Evolutionary conservation across 331 rosid species (phyloP).

Genomic region (Quercus lobata): DNA sequence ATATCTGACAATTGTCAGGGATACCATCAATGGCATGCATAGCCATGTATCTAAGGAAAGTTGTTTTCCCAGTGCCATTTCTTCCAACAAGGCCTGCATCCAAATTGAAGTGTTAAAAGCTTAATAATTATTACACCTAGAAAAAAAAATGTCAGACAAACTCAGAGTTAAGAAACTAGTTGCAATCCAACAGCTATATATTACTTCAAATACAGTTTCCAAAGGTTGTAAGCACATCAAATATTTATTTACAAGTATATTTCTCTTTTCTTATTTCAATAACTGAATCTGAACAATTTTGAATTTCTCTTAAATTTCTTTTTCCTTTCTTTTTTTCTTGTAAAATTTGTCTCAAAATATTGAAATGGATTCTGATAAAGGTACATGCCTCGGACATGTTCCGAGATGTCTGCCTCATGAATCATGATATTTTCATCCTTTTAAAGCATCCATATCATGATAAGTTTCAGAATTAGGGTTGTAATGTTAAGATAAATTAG

Average conservation of each 20-base stretch:
- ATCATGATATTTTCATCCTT: background rate
- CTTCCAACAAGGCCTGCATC: conserved; percentile 88
- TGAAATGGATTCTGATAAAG: background rate
- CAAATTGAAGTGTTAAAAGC: background rate
- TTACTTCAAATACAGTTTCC: background rate
- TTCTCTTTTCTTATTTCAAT: background rate
- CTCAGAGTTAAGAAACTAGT: background rate
- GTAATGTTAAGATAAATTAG: background rate
- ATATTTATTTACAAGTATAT: background rate
- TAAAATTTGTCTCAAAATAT: background rate
- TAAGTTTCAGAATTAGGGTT: background rate
- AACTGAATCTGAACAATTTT: background rate
- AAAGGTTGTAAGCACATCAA: background rate
- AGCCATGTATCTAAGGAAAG: conserved; percentile 98
- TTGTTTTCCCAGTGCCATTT: conserved; percentile 95
- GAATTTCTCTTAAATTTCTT: too few relatives aligned
- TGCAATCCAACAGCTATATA: background rate
- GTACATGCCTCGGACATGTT: background rate
- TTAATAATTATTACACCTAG: background rate
- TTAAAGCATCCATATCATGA: background rate
- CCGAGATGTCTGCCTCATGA: background rate
- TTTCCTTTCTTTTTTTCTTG: background rate
- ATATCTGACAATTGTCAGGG: conserved; percentile 86
- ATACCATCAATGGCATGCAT: conserved; percentile 98
- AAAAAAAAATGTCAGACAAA: background rate